Evolutionary conservation across 371 early-diverging fungal genomes (phyloP), one percentile per base, ranked within the genome.

Genomic region (Circinella umbellata): DNA sequence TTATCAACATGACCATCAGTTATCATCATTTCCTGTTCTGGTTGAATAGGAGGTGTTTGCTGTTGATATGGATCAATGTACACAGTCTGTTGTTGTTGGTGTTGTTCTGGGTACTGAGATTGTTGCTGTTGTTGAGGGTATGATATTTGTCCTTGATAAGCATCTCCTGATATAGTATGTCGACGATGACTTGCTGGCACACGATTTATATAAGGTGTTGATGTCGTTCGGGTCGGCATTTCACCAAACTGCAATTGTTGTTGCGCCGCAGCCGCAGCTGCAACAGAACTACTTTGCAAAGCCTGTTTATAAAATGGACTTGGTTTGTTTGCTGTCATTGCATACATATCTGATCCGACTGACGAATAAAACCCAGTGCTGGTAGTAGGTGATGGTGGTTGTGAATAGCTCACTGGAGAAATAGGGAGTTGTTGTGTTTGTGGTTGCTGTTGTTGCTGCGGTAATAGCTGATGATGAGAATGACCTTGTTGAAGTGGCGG

Each of bases 301-400:
- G 70, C 70, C 20, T 70, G 70, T 60, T 70, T 70, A 60, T 64
- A 70, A 51, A 70, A 65, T 13, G 70, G 70, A 38, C 65, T 65
- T 20, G 68, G 68, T 34, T 68, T 61, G 53, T 61, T 68, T 37
- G 68, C 34, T 10, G 53, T 61, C 68, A 68, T 68, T 38, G 59
- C 42, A 39, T 38, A 46, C n/a, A 61, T 49, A 27, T 48, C 66
- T 35, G 48, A 37, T 15, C n/a, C 47, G 17, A 10, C 39, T 9
- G 55, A 10, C n/a, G 34, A 55, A 36, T 66, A 64, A 46, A 48
- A 34, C 1, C 63, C 46, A 13, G 63, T 63, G 1, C 27, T 27
- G 27, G 63, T n/a, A 15, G 71, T 66, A 46, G 71, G 63, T 3
- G 71, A 71, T 3, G 67, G 49, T 20, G 71, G 66, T 38, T 66